Base-by-base conservation (phyloP, 2,329 filamentous ascomycete genomes). In the Trichoderma oligosporum region DNA sequence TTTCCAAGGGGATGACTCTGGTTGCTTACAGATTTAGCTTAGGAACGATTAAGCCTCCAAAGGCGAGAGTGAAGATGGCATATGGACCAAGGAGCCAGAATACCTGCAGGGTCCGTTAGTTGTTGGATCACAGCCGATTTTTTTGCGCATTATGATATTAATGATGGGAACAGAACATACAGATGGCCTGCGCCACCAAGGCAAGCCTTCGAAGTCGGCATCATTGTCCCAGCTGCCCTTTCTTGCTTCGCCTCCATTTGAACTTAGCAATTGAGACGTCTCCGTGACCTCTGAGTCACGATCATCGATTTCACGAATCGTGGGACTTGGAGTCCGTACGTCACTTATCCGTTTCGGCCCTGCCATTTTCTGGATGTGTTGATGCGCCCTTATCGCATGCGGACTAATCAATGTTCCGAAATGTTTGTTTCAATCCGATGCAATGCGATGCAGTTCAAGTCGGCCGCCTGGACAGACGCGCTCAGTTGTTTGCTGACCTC, bases 21-120 rank as follows among this genome's bases (percentile, higher is more conserved):
- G 5, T 14, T 31, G 31, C 80, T 70, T 72, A 84, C 73, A 97
- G 75, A 67, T 96, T 96, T 61, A 96, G 79, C 70, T 88, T 94
- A 8, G 93, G 92, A 7, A 97, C 89, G 7, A 94, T 78, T 6
- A 89, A 82, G 57, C 90, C 91, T 29, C 93, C 94, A 71, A 94
- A 93, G 0, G 92, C 91, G 54, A 95, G 76, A 0, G 91, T 90
- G 68, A 91, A 93, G 42, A 96, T 73, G 56, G 88, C 79, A 71
- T 92, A 94, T 0, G 91, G 89, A 0, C 82, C 83, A 7, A 97
- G 71, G 4, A 97, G 78, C 89, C 91, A 97, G 71, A 80, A 89
- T 52, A 95, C 83, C 89, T 89, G 60, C 31, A 47, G 25, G 18
- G 58, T 44, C 52, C 27, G 62, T 72, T 62, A 70, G 65, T 60